Base-by-base conservation (phyloP, 2,329 filamentous ascomycete genomes). In the Calycina herbarum region DNA sequence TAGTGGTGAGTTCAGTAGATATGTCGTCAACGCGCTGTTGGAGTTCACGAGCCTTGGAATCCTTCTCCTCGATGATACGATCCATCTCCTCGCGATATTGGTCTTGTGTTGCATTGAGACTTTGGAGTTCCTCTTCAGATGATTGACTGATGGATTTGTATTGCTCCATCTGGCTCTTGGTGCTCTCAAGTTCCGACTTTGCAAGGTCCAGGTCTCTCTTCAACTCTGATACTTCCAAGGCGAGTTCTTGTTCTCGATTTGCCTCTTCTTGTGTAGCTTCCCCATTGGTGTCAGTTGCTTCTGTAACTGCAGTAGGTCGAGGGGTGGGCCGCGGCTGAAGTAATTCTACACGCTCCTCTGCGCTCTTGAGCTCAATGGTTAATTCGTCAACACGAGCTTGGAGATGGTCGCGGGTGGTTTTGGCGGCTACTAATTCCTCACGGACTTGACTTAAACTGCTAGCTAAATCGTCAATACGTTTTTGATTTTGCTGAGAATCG, bases 41-140 rank as follows among this genome's bases (percentile, higher is more conserved):
- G 13, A 98, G 84, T 75, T 97, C 93, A 69, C 87, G 85, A 71
- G 97, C 91, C 73, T 86, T 91, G 7, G 82, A 82, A 66, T 96
- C 90, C 81, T 95, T 97, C 74, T 93, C 87, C 61, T 87, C 83
- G 13, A 96, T 80, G 15, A 90, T 79, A 13, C 82, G 80, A 71
- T 97, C 93, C 76, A 93, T 92, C 73, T 98, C 93, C 71, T 94
- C 87, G n/a, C 88, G 87, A 77, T 93, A 96, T 74, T 95, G 87
- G 58, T 97, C 94, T 67, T 95, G 89, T 0, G 93, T 91, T 42
- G 90, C 87, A 59, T 89, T 90, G 63, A 96, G 82, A 66, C 89
- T 91, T 69, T 93, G 86, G 17, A 98, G 83, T 61, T 94, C 90
- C 71, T 98, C 94, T 76, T 99, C 95, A 1, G 92, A 89, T 38